Evolutionary conservation across 345 rosid genomes (phyloP).

Genomic region (Viola odorata): DNA sequence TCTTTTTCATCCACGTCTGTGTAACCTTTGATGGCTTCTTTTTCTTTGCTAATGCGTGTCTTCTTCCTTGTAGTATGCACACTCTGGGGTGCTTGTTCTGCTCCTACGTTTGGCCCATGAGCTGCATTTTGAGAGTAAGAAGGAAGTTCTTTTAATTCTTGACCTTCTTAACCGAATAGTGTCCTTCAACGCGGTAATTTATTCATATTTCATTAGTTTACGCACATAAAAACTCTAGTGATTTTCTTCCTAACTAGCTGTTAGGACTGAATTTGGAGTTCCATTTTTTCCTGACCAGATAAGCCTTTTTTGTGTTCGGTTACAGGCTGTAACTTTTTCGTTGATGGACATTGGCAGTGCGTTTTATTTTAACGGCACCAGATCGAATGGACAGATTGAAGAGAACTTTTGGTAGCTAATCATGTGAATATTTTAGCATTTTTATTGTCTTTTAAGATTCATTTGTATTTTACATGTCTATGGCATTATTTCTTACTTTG

Average conservation of each 20-base stretch:
- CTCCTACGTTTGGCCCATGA: constrained; percentile 72
- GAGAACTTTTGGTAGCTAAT: constrained; percentile 56
- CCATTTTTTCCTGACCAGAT: constrained; percentile 9
- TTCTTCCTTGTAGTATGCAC: constrained; percentile 47
- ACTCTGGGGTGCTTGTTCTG: constrained; percentile 66
- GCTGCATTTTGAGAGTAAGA: constrained; percentile 43
- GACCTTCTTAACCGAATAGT: constrained; percentile 75
- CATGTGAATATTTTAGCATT: constrained; percentile 9
- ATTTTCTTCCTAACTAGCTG: too few species aligned
- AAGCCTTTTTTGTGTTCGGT: constrained; percentile 8
- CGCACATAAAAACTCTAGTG: too few species aligned
- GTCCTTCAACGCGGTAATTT: constrained; percentile 66
- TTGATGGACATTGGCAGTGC: constrained; percentile 57
- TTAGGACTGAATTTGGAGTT: not conserved
- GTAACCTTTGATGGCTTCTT: not conserved
- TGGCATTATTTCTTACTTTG: constrained; percentile 3
- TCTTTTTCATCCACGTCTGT: too few species aligned
- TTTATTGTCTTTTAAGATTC: not conserved
- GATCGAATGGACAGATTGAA: constrained; percentile 37
- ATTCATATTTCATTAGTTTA: not conserved
- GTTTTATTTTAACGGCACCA: constrained; percentile 39
- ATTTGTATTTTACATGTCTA: not conserved
- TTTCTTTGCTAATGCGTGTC: constrained; percentile 12
- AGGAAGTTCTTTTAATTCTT: constrained; percentile 54
- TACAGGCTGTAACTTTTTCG: constrained; percentile 66